Evolutionary conservation across 1,139 yeast species (phyloP), one percentile per base, ranked within the genome.

Genomic region (Scheffersomyces stambukii): DNA sequence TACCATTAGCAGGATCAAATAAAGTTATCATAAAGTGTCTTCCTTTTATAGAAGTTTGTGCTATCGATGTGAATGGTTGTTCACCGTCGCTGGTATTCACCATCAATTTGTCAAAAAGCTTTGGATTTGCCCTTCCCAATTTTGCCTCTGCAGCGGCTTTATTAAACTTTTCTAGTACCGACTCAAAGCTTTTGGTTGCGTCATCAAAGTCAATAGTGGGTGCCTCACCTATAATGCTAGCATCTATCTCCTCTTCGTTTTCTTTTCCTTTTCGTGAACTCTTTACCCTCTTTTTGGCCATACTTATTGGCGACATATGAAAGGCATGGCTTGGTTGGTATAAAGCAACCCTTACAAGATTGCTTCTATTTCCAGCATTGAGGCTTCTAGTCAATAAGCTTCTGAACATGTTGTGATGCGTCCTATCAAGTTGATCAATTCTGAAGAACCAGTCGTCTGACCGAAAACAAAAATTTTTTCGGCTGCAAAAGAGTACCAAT

Each of bases 21-120:
- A 88, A 91, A 0, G 95, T 86, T 17, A 89, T 71, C 26, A 76
- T 60, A 29, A 83, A 64, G 35, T 77, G 68, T 45, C 85, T 69
- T 8, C 91, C 91, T 45, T 85, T 82, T 30, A 79, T 48, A 1
- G 85, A 69, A 6, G 94, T 78, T 37, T 84, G 83, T 1, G 96
- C 96, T 18, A 88, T 56, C 6, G 77, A 66, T 4, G 73, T 69
- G 48, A 81, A 81, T 6, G 65, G 67, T 28, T 72, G 71, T 14
- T 64, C 65, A 4, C 25, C 28, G 6, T 28, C 28, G 5, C 31
- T 28, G n/a, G 72, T 50, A n/a, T 63, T 59, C 8, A 88, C 70
- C 25, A 54, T 54, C 37, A 86, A 54, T 10, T 68, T 55, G 51
- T 83, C 83, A 45, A 86, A 83, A 15, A 81, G 69, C 19, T 64